phyloP scores from a whole-genome alignment of 805 yeast genomes.

The Starmerella bombi region DNA sequence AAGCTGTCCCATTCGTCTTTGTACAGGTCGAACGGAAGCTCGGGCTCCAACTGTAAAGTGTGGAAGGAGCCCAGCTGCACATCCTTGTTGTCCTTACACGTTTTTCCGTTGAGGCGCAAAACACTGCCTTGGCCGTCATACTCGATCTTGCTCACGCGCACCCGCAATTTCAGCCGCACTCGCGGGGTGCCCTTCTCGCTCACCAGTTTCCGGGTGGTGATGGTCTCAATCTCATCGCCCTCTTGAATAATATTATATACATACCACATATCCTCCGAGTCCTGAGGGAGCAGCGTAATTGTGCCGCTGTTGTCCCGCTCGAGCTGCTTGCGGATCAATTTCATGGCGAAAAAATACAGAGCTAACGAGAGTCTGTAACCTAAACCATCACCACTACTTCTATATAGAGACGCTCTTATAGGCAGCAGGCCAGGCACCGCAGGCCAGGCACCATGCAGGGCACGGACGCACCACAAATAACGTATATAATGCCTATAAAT shows the following conservation, averaged over 20 bases:
- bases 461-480: no score
- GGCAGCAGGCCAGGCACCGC: background rate
- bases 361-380: background rate
- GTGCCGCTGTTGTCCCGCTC: conserved; percentile 52
- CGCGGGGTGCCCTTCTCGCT: conserved; percentile 34
- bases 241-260: conserved; percentile 65
- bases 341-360: conserved; percentile 32
- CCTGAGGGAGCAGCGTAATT: conserved; percentile 63
- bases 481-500: background rate
- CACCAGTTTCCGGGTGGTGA: conserved; percentile 50
- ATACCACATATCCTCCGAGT: conserved; percentile 84
- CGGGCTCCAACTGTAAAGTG: conserved; percentile 66
- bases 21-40: conserved; percentile 51
- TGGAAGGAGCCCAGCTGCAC: conserved; percentile 80
- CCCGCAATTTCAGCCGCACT: conserved; percentile 46
- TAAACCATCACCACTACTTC: background rate
- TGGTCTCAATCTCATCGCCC: conserved; percentile 60
- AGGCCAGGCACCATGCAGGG: background rate
- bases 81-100: conserved; percentile 48
- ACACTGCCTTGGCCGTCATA: conserved; percentile 66
- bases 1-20: conserved; percentile 74
- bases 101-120: conserved; percentile 67
- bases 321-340: conserved; percentile 37
- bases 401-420: background rate
- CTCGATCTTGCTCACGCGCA: conserved; percentile 56